phyloP scores from a whole-genome alignment of 352 stramenopile genomes.

The Thraustochytrium striatum region DNA sequence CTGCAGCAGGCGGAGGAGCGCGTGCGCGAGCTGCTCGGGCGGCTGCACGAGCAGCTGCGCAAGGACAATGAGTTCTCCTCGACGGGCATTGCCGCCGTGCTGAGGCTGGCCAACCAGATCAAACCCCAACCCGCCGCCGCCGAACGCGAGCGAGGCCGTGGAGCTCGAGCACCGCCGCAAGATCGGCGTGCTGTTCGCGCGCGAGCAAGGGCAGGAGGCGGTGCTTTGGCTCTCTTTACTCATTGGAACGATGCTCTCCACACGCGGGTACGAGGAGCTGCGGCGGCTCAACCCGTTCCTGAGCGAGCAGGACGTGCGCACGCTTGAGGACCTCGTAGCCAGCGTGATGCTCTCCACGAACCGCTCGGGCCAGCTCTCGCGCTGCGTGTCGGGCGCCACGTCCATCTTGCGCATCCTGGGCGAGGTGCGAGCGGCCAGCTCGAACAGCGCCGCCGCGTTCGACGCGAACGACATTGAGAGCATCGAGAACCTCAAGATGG shows the following conservation, averaged over 20 bases:
- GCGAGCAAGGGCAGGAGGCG: slow-evolving; percentile 56
- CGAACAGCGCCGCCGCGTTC: slow-evolving; percentile 7
- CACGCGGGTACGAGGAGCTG: slow-evolving; percentile 66
- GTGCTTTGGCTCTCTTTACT: slow-evolving; percentile 69
- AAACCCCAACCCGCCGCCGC: background rate
- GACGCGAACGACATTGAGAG: slow-evolving; percentile 10
- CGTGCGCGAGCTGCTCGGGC: slow-evolving; percentile 39
- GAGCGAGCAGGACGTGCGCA: slow-evolving; percentile 47
- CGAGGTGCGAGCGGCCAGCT: background rate
- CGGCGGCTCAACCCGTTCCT: slow-evolving; percentile 73
- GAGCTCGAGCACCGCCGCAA: slow-evolving; percentile 20
- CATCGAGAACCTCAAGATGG: slow-evolving; percentile 9
- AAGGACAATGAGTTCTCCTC: slow-evolving; percentile 50
- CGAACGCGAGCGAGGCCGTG: background rate
- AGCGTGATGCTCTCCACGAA: slow-evolving; percentile 64
- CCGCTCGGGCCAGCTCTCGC: slow-evolving; percentile 33
- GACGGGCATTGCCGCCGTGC: slow-evolving; percentile 6
- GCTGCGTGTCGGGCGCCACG: background rate
- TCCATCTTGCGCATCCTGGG: slow-evolving; percentile 18
- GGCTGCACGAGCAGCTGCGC: slow-evolving; percentile 11
- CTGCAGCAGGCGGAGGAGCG: slow-evolving; percentile 32
- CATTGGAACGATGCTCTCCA: slow-evolving; percentile 68
- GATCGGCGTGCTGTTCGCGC: slow-evolving; percentile 21
- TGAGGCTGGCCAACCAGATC: slow-evolving; percentile 16
- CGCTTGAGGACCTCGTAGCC: slow-evolving; percentile 22